These are phyloP conservation scores for Trichoderma guizhouense DNA, from an alignment of 2,329 filamentous ascomycete species.

Conservation along the genomic window DNA sequence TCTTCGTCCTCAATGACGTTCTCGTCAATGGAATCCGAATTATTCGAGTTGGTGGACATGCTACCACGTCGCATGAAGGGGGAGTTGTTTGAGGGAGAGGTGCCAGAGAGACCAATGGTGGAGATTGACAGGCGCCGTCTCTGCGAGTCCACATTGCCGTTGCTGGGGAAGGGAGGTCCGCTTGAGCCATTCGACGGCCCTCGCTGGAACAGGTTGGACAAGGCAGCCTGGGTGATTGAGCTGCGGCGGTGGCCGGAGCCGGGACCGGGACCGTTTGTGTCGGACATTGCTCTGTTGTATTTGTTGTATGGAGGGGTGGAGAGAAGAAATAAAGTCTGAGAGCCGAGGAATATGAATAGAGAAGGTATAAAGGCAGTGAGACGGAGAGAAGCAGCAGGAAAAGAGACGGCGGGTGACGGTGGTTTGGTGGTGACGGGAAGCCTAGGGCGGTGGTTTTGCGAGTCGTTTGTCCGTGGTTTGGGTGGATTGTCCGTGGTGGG, in stretches of 20 bases:
- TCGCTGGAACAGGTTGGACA: slow-evolving; percentile 58
- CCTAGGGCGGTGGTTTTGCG: background rate
- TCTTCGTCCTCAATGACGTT: slow-evolving; percentile 70
- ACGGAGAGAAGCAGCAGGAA: background rate
- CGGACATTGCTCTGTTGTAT: slow-evolving; percentile 33
- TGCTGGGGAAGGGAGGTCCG: slow-evolving; percentile 42
- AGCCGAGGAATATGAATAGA: background rate
- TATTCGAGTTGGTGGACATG: slow-evolving; percentile 63
- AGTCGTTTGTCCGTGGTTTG: background rate
- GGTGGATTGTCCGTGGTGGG: background rate
- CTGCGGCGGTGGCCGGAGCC: slow-evolving; percentile 49
- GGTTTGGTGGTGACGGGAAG: background rate
- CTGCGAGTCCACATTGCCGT: slow-evolving; percentile 49
- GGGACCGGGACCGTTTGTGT: slow-evolving; percentile 36
- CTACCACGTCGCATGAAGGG: slow-evolving; percentile 61
- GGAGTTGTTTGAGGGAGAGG: slow-evolving; percentile 57
- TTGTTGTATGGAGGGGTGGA: background rate
- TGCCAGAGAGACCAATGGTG: slow-evolving; percentile 70
- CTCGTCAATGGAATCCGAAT: slow-evolving; percentile 66
- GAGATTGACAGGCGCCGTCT: slow-evolving; percentile 71
- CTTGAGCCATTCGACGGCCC: slow-evolving; percentile 50
- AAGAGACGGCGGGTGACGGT: background rate
- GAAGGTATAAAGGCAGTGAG: background rate
- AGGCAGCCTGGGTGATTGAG: slow-evolving; percentile 55
- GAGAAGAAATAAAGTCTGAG: background rate